phyloP scores from a whole-genome alignment of 306 rosid species.

The Boehmeria nivea region DNA sequence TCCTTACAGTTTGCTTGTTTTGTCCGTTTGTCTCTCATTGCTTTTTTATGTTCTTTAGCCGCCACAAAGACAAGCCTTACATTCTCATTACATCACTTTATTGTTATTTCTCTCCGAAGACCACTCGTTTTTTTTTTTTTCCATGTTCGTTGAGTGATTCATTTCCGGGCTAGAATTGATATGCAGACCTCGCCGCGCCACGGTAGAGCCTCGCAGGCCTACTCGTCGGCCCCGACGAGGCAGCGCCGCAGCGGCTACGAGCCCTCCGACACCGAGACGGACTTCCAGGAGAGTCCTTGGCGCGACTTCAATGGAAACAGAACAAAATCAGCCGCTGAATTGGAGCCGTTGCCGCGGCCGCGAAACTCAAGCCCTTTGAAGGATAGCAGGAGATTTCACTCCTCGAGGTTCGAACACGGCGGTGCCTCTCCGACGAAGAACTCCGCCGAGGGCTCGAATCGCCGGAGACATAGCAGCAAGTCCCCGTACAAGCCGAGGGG shows the following conservation, averaged over 20 bases:
- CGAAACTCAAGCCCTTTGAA: conserved; percentile 34
- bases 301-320: conserved; percentile 31
- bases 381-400: conserved; percentile 31
- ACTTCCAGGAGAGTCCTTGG: conserved; percentile 54
- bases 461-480: conserved; percentile 45
- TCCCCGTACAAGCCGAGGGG: conserved; percentile 52
- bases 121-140: no score
- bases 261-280: conserved; percentile 87
- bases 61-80: no score
- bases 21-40: no score
- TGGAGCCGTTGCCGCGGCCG: conserved; percentile 19
- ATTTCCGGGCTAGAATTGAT: no score
- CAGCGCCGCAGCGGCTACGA: conserved; percentile 77
- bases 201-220: conserved; percentile 22
- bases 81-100: no score
- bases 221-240: conserved; percentile 30
- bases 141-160: no score
- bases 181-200: conserved; percentile 34
- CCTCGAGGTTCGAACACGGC: conserved; percentile 38
- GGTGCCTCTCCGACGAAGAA: no score
- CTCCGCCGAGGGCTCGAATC: conserved; percentile 17
- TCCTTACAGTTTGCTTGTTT: no score
- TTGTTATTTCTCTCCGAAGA: no score
- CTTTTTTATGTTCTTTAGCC: no score
- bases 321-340: no score